phyloP scores from a whole-genome alignment of 179 eudicot genomes.

The Beta corolliflora region DNA sequence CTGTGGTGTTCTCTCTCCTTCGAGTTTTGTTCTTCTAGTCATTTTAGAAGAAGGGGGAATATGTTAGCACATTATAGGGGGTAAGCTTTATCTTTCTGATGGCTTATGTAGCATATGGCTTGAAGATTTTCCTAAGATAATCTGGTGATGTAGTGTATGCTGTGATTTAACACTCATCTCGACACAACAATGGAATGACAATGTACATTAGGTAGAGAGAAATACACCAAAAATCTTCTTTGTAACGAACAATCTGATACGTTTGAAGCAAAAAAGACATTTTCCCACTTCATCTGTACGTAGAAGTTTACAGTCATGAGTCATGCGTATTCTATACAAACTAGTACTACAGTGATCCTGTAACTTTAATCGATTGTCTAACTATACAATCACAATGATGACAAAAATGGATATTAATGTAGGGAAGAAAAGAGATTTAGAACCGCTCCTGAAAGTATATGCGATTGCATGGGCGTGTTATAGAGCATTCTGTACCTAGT shows the following conservation, averaged over 20 bases:
- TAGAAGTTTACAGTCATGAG: constrained; percentile 27
- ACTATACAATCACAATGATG: constrained; percentile 33
- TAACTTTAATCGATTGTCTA: constrained; percentile 16
- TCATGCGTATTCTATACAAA: constrained; percentile 33
- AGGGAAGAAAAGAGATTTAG: neutral
- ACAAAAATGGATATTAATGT: constrained; percentile 19
- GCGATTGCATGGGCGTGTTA: neutral
- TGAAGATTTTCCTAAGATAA: too few species aligned
- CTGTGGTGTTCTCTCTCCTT: too few species aligned
- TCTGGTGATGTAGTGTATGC: too few species aligned
- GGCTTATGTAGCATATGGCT: too few species aligned
- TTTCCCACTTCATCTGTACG: neutral
- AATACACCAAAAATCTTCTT: neutral
- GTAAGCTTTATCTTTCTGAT: too few species aligned
- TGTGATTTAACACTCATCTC: too few species aligned
- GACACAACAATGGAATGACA: neutral
- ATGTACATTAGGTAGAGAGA: neutral
- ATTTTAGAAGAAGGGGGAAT: too few species aligned
- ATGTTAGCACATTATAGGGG: too few species aligned
- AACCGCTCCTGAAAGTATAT: neutral
- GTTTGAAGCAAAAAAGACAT: constrained; percentile 9
- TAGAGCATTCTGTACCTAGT: neutral
- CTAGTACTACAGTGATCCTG: constrained; percentile 24
- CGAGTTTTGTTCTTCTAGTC: too few species aligned
- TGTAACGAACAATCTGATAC: constrained; percentile 2